phyloP scores from a whole-genome alignment of 2,329 filamentous ascomycete genomes.

The Penicillium oxalicum region DNA sequence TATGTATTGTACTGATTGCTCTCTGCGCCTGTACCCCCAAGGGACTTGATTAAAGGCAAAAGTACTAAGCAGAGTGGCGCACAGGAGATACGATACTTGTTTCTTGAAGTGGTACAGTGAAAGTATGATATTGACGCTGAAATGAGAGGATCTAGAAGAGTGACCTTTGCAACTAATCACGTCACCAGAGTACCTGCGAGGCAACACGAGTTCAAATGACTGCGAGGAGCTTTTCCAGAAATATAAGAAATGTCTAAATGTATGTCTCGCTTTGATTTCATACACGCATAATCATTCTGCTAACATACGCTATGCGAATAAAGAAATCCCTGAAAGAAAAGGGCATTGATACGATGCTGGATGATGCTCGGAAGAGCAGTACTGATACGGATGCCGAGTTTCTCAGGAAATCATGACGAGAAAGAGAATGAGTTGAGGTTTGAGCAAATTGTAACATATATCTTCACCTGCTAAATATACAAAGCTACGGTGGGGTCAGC shows the following conservation, averaged over 20 bases:
- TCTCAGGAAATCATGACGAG: constrained; percentile 39
- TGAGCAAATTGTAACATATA: no score
- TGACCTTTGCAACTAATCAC: constrained; percentile 9
- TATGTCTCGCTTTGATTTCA: constrained; percentile 41
- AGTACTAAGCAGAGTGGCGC: constrained; percentile 8
- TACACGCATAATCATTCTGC: neutral
- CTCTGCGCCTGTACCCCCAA: neutral
- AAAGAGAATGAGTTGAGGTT: no score
- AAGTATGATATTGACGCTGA: constrained; percentile 51
- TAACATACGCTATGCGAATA: neutral
- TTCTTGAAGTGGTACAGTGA: constrained; percentile 99
- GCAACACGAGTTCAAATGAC: constrained; percentile 75
- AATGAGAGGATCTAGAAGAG: neutral
- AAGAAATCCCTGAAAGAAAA: constrained; percentile 80
- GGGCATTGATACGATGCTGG: constrained; percentile 88
- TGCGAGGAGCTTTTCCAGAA: constrained; percentile 80
- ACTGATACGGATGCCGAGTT: constrained; percentile 76
- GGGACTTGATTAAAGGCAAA: neutral
- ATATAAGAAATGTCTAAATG: constrained; percentile 80
- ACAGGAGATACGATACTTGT: constrained; percentile 88
- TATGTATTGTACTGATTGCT: constrained; percentile 41
- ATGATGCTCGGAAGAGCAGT: constrained; percentile 83
- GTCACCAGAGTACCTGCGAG: constrained; percentile 74
- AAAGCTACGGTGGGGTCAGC: no score
- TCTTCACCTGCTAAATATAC: no score